Percentiles rank a stretch among this genome's conserved stretches.
phyloP scores from a whole-genome alignment of 345 rosid species.

The Heritiera littoralis region DNA sequence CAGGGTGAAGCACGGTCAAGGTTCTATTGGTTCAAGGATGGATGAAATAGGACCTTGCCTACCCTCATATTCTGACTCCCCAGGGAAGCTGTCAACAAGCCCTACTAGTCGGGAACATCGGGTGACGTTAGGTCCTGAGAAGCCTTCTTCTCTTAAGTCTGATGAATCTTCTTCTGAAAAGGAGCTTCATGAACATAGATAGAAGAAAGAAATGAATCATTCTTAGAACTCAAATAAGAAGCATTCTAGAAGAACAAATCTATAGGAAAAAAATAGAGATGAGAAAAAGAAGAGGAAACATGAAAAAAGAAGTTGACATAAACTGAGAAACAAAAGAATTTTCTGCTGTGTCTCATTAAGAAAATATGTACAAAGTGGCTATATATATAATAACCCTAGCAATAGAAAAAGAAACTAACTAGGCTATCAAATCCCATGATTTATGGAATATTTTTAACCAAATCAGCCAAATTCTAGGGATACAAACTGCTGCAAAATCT shows the following conservation, averaged over 20 bases:
- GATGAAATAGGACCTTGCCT: slow-evolving; percentile 94
- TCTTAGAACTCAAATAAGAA: slow-evolving; percentile 39
- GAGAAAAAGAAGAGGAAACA: slow-evolving; percentile 42
- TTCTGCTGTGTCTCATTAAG: too few species aligned
- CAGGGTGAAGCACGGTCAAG: slow-evolving; percentile 88
- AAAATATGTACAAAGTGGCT: too few species aligned
- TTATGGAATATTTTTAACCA: too few species aligned
- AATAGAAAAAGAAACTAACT: too few species aligned
- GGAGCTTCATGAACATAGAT: slow-evolving; percentile 32
- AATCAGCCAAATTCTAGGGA: too few species aligned
- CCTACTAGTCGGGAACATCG: slow-evolving; percentile 28
- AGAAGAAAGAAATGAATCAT: slow-evolving; percentile 35
- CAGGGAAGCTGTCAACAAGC: slow-evolving; percentile 33
- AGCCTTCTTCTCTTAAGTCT: slow-evolving; percentile 37
- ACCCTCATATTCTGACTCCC: slow-evolving; percentile 31
- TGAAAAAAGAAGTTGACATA: slow-evolving; percentile 32
- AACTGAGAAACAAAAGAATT: too few species aligned
- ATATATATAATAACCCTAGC: too few species aligned
- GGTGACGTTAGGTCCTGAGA: slow-evolving; percentile 52
- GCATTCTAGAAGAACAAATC: slow-evolving; percentile 49
- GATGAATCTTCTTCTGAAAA: slow-evolving; percentile 28
- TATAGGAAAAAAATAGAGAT: slow-evolving; percentile 40
- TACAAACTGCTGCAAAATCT: too few species aligned
- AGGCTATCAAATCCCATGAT: too few species aligned
- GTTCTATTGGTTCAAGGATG: slow-evolving; percentile 86